Percentiles rank a stretch among this genome's conserved stretches.
Evolutionary conservation across 1,139 yeast genomes (phyloP).

Genomic region (Candida sojae): DNA sequence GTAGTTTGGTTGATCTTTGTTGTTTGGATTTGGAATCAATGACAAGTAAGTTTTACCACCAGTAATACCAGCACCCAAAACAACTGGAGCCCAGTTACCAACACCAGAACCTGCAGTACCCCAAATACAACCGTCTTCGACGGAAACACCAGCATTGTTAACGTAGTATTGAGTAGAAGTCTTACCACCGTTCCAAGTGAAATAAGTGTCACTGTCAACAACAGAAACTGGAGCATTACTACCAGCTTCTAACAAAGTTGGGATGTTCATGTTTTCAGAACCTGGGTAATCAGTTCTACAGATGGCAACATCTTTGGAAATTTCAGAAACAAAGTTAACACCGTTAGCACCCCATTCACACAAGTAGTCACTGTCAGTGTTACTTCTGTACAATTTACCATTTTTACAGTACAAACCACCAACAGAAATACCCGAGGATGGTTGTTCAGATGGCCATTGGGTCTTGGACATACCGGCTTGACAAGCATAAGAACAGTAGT

Average conservation of each 20-base stretch:
- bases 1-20: slow-evolving; percentile 73
- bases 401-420: slow-evolving; percentile 84
- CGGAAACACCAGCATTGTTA: slow-evolving; percentile 91
- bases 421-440: slow-evolving; percentile 81
- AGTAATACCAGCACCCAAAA: slow-evolving; percentile 88
- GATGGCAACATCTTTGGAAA: slow-evolving; percentile 69
- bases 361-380: slow-evolving; percentile 59
- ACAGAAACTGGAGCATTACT: slow-evolving; percentile 66
- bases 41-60: slow-evolving; percentile 83
- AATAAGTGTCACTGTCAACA: slow-evolving; percentile 76
- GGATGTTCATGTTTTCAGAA: slow-evolving; percentile 96
- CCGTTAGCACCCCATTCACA: slow-evolving; percentile 83
- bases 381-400: slow-evolving; percentile 81
- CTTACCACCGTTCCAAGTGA: slow-evolving; percentile 75
- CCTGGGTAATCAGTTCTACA: slow-evolving; percentile 99
- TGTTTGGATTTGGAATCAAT: slow-evolving; percentile 94
- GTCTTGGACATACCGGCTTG: slow-evolving; percentile 97
- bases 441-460: slow-evolving; percentile 91
- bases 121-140: slow-evolving; percentile 92
- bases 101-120: slow-evolving; percentile 75
- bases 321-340: slow-evolving; percentile 68
- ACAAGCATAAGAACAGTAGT: slow-evolving; percentile 95
- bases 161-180: slow-evolving; percentile 97
- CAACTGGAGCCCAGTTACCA: slow-evolving; percentile 99
- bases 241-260: slow-evolving; percentile 80